Base-by-base conservation (phyloP, 768 basidiomycete species). In the Lactarius hengduanensis region DNA sequence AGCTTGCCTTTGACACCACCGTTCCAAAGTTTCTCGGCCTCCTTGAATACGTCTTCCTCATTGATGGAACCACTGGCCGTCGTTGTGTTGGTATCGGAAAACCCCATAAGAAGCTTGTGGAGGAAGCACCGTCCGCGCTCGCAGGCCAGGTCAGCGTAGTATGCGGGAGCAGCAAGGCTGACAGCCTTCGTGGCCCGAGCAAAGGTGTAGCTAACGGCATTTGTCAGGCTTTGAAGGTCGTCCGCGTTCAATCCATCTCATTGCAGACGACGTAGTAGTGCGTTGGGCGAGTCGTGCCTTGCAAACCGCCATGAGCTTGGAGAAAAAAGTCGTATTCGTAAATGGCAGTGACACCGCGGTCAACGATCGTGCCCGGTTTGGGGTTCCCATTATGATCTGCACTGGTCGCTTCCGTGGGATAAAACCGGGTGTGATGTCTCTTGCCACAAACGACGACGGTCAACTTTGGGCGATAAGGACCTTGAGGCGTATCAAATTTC, bases 391-490 rank as follows among this genome's bases (percentile, higher is more conserved):
- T 78, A 9, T 72, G 69, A 43, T 80, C 83, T 6, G 80, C 82
- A 38, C 71, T 71, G 53, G 64, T 72, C 20, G 76, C 72, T 45
- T 83, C 81, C 1, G 81, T 82, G 38, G 84, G 84, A 71, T 78
- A 86, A 73, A 85, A 85, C 28, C 84, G 81, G 10, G 84, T 84
- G 67, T 85, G 84, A 62, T 85, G 84, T 7, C 85, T 81, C 72
- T 85, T 85, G 53, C 83, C 84, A 71, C 84, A 86, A 59, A 85
- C 78, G 66, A 83, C 78, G 63, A 86, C 82, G 10, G 82, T 82
- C 13, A 85, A 72, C 70, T 79, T 80, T 1, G 84, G 84, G 4
- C 63, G 74, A 74, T 85, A 84, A 26, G 67, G 73, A 34, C 45
- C 66, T 56, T 78, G 76, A 0, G 77, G 71, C 1, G 75, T 76